A percentile compares a stretch with the other conserved stretches of the same genome.
These are phyloP conservation scores for Rhizopus sp. DNA, from an alignment of 371 early-diverging fungal species.

Conservation along the genomic window DNA sequence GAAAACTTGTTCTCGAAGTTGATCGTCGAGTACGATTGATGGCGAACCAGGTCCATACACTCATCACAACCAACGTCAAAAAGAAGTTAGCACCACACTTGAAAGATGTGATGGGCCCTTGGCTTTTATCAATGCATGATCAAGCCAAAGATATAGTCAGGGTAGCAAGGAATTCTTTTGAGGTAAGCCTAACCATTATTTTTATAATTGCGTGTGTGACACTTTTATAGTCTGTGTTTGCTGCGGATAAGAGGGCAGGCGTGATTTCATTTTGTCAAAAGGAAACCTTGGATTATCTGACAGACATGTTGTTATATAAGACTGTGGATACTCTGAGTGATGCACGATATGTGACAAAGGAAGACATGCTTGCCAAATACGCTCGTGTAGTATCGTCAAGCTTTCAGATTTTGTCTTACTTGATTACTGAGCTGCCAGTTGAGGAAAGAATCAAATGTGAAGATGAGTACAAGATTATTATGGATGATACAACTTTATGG, in stretches of 20 bases:
- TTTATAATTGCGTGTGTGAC: not conserved
- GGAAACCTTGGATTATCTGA: constrained; percentile 57
- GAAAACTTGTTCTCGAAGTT: constrained; percentile 60
- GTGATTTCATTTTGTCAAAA: constrained; percentile 63
- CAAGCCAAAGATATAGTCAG: constrained; percentile 61
- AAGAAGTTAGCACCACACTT: constrained; percentile 64
- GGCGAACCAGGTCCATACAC: constrained; percentile 53
- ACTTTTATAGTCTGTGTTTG: constrained; percentile 50
- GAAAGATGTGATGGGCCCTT: constrained; percentile 62
- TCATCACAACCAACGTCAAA: constrained; percentile 56
- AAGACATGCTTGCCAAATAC: constrained; percentile 66
- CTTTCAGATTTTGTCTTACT: constrained; percentile 51
- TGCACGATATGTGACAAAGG: constrained; percentile 62
- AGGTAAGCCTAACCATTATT: constrained; percentile 34
- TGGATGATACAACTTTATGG: constrained; percentile 57
- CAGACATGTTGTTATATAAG: constrained; percentile 57
- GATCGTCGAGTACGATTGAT: constrained; percentile 64
- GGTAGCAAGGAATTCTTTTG: constrained; percentile 54
- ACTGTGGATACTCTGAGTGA: constrained; percentile 70
- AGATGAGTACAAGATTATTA: constrained; percentile 44
- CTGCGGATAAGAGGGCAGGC: constrained; percentile 53
- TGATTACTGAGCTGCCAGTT: constrained; percentile 46
- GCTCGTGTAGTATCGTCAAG: constrained; percentile 59
- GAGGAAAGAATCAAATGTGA: constrained; percentile 42
- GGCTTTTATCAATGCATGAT: constrained; percentile 66